phyloP scores from a whole-genome alignment of 2,329 filamentous ascomycete species.

The Cercospora brassicicola region DNA sequence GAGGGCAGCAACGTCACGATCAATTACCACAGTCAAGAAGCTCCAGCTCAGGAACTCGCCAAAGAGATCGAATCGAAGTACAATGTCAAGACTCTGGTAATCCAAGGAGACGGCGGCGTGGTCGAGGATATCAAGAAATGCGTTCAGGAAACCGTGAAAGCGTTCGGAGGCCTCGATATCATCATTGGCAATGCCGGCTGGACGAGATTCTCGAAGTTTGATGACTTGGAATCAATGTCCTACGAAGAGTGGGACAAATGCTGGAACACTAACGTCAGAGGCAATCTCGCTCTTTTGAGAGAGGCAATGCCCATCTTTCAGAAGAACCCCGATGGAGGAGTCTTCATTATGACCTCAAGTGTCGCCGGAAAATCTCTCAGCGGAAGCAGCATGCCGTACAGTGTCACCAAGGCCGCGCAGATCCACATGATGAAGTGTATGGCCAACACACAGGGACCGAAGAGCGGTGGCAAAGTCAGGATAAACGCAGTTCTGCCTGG shows the following conservation, averaged over 20 bases:
- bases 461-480: slow-evolving; percentile 48
- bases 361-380: slow-evolving; percentile 55
- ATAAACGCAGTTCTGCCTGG: slow-evolving; percentile 66
- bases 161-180: slow-evolving; percentile 71
- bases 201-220: slow-evolving; percentile 60
- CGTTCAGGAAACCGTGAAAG: slow-evolving; percentile 59
- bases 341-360: slow-evolving; percentile 63
- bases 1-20: slow-evolving; percentile 69
- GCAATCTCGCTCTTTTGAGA: slow-evolving; percentile 30
- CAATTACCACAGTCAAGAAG: slow-evolving; percentile 67
- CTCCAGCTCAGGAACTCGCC: slow-evolving; percentile 61
- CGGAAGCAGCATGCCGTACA: slow-evolving; percentile 67
- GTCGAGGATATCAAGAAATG: slow-evolving; percentile 60
- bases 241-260: slow-evolving; percentile 67
- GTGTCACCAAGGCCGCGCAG: slow-evolving; percentile 73
- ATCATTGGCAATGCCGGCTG: slow-evolving; percentile 74
- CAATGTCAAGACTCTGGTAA: slow-evolving; percentile 53
- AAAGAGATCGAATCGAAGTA: slow-evolving; percentile 56
- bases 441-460: slow-evolving; percentile 61
- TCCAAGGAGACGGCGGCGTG: slow-evolving; percentile 67
- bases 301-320: slow-evolving; percentile 59
- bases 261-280: slow-evolving; percentile 62
- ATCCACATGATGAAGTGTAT: slow-evolving; percentile 67
- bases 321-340: slow-evolving; percentile 62
- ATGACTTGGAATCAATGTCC: slow-evolving; percentile 58